These are phyloP conservation scores for Diatrype stigma DNA, from an alignment of 2,329 filamentous ascomycete genomes.

Conservation along the genomic window DNA sequence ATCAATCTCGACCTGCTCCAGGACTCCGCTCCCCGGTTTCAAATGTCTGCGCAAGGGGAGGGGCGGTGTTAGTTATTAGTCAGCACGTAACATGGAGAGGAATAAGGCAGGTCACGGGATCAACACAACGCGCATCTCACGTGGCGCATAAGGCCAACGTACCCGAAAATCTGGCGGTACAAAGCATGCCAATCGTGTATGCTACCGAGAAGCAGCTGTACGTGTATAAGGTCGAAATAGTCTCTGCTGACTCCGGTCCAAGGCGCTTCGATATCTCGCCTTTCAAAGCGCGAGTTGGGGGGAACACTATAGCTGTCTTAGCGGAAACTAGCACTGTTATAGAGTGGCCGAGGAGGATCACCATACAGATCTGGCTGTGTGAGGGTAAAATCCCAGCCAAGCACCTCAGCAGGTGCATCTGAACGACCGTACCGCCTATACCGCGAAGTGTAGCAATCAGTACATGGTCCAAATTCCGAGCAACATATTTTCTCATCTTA, in stretches of 20 bases:
- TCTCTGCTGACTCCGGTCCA: slow-evolving; percentile 52
- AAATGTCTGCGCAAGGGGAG: slow-evolving; percentile 55
- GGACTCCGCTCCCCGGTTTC: slow-evolving; percentile 66
- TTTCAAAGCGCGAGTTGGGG: slow-evolving; percentile 62
- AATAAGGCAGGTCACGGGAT: not conserved
- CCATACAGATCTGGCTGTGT: slow-evolving; percentile 33
- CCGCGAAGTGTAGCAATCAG: slow-evolving; percentile 6
- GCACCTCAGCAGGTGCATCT: slow-evolving; percentile 19
- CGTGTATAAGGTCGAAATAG: slow-evolving; percentile 78
- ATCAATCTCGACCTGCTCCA: slow-evolving; percentile 91
- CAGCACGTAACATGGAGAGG: slow-evolving; percentile 15
- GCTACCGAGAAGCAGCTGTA: slow-evolving; percentile 74
- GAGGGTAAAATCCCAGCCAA: slow-evolving; percentile 34
- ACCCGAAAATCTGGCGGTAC: slow-evolving; percentile 68
- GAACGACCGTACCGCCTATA: slow-evolving; percentile 15
- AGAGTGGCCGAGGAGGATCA: slow-evolving; percentile 6
- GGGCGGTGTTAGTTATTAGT: too few relatives aligned
- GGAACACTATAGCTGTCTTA: slow-evolving; percentile 55
- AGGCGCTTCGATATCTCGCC: slow-evolving; percentile 72
- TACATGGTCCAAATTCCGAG: too few relatives aligned
- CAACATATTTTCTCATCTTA: not conserved
- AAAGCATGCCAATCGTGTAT: slow-evolving; percentile 71
- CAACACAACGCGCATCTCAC: too few relatives aligned
- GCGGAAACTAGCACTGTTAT: slow-evolving; percentile 6
- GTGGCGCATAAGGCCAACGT: too few relatives aligned